Conservation (phyloP, 1,139 yeast genomes). For the Candida buenavistaensis region DNA sequence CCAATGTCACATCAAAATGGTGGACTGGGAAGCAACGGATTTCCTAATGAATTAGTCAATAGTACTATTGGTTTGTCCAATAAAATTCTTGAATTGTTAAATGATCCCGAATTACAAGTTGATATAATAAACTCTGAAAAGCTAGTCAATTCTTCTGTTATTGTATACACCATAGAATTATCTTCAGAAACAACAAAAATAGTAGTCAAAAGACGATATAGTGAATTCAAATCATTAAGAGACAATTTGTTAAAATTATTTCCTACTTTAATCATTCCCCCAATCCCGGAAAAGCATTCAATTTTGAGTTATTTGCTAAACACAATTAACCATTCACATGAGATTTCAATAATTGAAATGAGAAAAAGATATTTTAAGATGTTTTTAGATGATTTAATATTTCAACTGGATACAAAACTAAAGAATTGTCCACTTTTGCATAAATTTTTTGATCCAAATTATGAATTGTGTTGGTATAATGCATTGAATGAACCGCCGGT, state of each 20-base stretch:
- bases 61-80: slow-evolving; percentile 43
- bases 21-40: slow-evolving; percentile 5
- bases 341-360: slow-evolving; percentile 40
- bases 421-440: slow-evolving; percentile 35
- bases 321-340: slow-evolving; percentile 39
- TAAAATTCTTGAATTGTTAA: slow-evolving; percentile 30
- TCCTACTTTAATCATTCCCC: slow-evolving; percentile 55
- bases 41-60: slow-evolving; percentile 26
- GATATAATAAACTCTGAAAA: slow-evolving; percentile 39
- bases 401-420: slow-evolving; percentile 25
- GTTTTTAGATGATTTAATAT: slow-evolving; percentile 39
- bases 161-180: slow-evolving; percentile 42
- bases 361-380: slow-evolving; percentile 40
- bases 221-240: slow-evolving; percentile 55
- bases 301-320: slow-evolving; percentile 42
- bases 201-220: slow-evolving; percentile 50
- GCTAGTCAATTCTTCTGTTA: slow-evolving; percentile 38
- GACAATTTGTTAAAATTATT: slow-evolving; percentile 43
- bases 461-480: slow-evolving; percentile 48
- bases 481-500: slow-evolving; percentile 50
- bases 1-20: slow-evolving; percentile 1
- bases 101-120: slow-evolving; percentile 28
- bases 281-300: slow-evolving; percentile 61
- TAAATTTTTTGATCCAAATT: slow-evolving; percentile 50
- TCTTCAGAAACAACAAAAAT: slow-evolving; percentile 20